Base-by-base conservation (phyloP, 345 rosid genomes). In the Lumnitzera racemosa region DNA sequence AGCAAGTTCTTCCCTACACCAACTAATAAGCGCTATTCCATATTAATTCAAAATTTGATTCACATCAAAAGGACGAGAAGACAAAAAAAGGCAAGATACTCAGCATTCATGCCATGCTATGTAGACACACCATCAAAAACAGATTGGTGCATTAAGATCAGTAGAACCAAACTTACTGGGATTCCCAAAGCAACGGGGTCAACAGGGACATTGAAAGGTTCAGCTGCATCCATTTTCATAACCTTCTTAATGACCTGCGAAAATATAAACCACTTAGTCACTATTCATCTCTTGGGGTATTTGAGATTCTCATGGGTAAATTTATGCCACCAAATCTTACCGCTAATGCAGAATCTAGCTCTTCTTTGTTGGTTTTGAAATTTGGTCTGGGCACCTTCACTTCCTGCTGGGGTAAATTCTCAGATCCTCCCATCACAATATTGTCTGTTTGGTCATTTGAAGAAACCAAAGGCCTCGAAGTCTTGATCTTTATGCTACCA, bases 161-260 rank as follows among this genome's bases (percentile, higher is more conserved):
- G 43, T 9, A 36, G 43, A 36, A 36, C 11, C 43, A 36, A 36
- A 74, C 92, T 88, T 78, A 94, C 99, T 61, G 97, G 99, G 69
- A 94, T 90, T 67, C 97, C 97, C 61, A 94, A 78, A 77, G 97
- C 95, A 76, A 84, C 88, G 27, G 99, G 96, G 70, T 94, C 79
- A 71, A 94, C 97, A 46, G 99, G 99, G 62, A 57, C 76, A 65
- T 86, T 94, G 67, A 90, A 94, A 11, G 96, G 96, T 65, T 87
- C 92, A 60, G 99, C 99, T 56, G 97, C 95, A 52, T 94, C 99
- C 99, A 94, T 94, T 82, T 90, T 94, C 99, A 90, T 90, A 53
- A 90, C 82, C 79, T 94, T 94, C 82, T 72, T 90, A 63, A 94
- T 83, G 67, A 94, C 88, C 99, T 83, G 59, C 11, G 41, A 56